A percentile compares a stretch with the other conserved stretches of the same genome.
Conservation (phyloP, 345 rosid species). For the Schrenkiella parvula region DNA sequence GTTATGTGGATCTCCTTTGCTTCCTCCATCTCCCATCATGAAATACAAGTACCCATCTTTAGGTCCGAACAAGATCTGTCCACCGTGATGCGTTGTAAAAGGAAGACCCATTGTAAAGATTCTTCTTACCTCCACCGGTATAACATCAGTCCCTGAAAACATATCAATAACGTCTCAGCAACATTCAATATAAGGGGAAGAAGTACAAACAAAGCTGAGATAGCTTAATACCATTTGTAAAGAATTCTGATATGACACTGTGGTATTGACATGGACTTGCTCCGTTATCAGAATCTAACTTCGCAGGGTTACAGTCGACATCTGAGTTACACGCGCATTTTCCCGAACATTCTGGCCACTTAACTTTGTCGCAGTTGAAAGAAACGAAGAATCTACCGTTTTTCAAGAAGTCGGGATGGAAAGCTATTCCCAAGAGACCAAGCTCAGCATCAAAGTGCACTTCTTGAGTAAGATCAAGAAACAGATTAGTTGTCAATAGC, state of each 20-base stretch:
- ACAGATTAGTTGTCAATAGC: conserved; percentile 42
- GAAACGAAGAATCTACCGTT: conserved; percentile 78
- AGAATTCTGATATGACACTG: conserved; percentile 61
- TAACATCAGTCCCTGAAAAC: conserved; percentile 26
- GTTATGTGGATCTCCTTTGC: conserved; percentile 39
- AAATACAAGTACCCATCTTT: conserved; percentile 51
- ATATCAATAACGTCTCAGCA: not conserved
- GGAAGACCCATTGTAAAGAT: conserved; percentile 57
- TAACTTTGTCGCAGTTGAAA: conserved; percentile 66
- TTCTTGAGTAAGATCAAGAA: conserved; percentile 59
- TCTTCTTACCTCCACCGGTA: conserved; percentile 43
- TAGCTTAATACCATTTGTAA: conserved; percentile 42
- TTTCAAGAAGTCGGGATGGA: conserved; percentile 59
- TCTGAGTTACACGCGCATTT: conserved; percentile 80
- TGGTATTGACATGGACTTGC: conserved; percentile 70
- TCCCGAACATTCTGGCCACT: conserved; percentile 64
- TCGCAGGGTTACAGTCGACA: conserved; percentile 75
- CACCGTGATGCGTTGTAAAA: conserved; percentile 38
- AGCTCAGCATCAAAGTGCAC: conserved; percentile 48
- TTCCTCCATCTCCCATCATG: conserved; percentile 51
- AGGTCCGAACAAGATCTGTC: conserved; percentile 57
- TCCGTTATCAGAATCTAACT: conserved; percentile 50
- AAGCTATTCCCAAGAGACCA: conserved; percentile 76
- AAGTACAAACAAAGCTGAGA: conserved; percentile 32
- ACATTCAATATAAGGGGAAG: not conserved